Conservation (phyloP, 2,329 filamentous ascomycete genomes). For the Escovopsis weberi region DNA sequence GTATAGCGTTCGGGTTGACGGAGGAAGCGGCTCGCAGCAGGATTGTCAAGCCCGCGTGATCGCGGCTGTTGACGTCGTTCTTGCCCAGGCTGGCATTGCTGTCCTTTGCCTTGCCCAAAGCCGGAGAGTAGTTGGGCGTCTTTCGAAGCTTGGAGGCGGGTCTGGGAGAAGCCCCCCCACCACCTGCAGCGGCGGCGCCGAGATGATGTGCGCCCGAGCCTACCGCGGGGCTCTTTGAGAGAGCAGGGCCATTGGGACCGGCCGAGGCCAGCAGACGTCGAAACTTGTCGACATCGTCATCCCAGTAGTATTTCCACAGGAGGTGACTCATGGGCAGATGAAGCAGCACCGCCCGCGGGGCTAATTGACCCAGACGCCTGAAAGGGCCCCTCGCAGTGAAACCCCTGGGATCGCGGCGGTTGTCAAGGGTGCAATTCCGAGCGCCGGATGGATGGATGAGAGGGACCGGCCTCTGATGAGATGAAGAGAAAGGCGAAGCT, state of each 20-base stretch:
- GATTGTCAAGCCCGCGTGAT: slow-evolving; percentile 67
- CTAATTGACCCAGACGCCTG: slow-evolving; percentile 30
- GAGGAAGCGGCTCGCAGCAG: slow-evolving; percentile 76
- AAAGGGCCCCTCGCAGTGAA: slow-evolving; percentile 74
- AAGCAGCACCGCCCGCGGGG: slow-evolving; percentile 3
- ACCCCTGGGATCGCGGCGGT: slow-evolving; percentile 72
- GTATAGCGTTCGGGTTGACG: slow-evolving; percentile 48
- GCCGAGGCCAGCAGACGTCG: slow-evolving; percentile 70
- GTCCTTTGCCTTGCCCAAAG: slow-evolving; percentile 28
- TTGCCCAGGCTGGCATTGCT: slow-evolving; percentile 28
- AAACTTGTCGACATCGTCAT: slow-evolving; percentile 96
- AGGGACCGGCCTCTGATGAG: not conserved
- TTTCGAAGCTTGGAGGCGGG: slow-evolving; percentile 35
- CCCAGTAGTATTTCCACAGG: slow-evolving; percentile 92
- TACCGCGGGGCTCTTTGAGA: slow-evolving; percentile 38
- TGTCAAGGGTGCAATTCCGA: slow-evolving; percentile 59
- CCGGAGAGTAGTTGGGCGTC: slow-evolving; percentile 28
- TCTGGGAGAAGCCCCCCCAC: slow-evolving; percentile 35
- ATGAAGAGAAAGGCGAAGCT: no score
- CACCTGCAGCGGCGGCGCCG: slow-evolving; percentile 28
- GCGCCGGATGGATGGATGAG: slow-evolving; percentile 16
- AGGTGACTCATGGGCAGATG: slow-evolving; percentile 70
- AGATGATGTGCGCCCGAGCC: slow-evolving; percentile 17
- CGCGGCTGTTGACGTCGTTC: slow-evolving; percentile 72
- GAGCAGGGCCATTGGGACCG: slow-evolving; percentile 40